Base-by-base conservation (phyloP, 2,329 filamentous ascomycete genomes). In the Cadophora luteo-olivacea region DNA sequence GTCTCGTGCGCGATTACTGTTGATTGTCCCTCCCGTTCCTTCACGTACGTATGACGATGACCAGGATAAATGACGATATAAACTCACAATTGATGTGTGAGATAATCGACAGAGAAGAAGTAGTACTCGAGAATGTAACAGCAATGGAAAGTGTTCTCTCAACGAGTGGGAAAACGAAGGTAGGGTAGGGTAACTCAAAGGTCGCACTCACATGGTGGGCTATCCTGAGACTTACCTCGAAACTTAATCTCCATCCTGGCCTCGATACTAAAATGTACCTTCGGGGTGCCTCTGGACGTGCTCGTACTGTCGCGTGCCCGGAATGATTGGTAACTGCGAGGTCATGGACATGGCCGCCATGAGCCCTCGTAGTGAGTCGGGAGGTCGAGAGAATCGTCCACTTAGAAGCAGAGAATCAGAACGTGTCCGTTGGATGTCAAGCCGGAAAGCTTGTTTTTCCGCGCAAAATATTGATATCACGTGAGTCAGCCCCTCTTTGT, bases 231-330 rank as follows among this genome's bases (percentile, higher is more conserved):
- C 60, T 32, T 64, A 25, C 49, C 65, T 64, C 61, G 51, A 48
- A 67, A 54, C 38, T 45, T 60, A 25, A 61, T 36, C 48, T 29
- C 16, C 25, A 58, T 52, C 36, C 36, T 36, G 61, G 32, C 38
- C 51, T 12, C 11, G 11, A 12, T 14, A 52, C 19, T 45, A 36
- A 19, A 45, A 45, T 45, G 16, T 45, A 45, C 41, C 8, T 45
- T 45, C 54, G 33, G 38, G 55, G 45, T 69, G 41, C 65, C 54
- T 60, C 51, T 64, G 22, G 60, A 49, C 32, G 41, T 52, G 36
- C 55, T 61, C 24, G 51, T 57, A 54, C 58, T 69, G 70, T 70
- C 68, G 67, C 69, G 67, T 72, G 69, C 66, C 55, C 32, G 52
- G 55, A 61, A 61, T 66, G 49, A 68, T 70, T 67, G 63, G 64